Percentiles rank a stretch among this genome's conserved stretches.
Evolutionary conservation across 106 monocot genomes (phyloP).

Genomic region (Agapanthus africanus): DNA sequence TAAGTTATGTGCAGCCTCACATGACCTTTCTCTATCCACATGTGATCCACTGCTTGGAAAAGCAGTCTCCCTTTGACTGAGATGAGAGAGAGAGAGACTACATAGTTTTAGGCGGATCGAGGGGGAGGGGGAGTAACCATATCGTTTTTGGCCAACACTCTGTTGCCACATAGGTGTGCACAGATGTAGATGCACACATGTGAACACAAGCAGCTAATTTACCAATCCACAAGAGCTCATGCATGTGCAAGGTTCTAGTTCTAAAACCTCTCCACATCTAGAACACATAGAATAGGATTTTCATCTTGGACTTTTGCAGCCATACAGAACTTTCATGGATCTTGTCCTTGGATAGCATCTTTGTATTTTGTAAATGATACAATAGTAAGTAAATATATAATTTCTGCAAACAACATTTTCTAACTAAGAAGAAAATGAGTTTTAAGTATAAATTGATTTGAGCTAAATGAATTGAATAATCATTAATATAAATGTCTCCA

Average conservation of each 20-base stretch:
- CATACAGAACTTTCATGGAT: slow-evolving; percentile 1
- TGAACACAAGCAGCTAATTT: slow-evolving; percentile 12
- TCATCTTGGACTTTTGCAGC: slow-evolving; percentile 8
- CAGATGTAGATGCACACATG: slow-evolving; percentile 4
- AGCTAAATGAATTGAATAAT: too few species aligned
- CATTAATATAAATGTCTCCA: too few species aligned
- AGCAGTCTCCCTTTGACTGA: slow-evolving; percentile 36
- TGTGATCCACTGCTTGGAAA: slow-evolving; percentile 36
- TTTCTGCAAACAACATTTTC: too few species aligned
- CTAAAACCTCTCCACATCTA: slow-evolving; percentile 8
- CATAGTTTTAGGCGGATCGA: neutral
- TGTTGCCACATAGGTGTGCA: neutral
- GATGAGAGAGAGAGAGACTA: neutral
- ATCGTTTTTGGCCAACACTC: slow-evolving; percentile 1
- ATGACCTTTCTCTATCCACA: slow-evolving; percentile 46
- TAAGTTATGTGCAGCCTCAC: slow-evolving; percentile 18
- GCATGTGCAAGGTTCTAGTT: slow-evolving; percentile 11
- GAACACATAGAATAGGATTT: slow-evolving; percentile 10
- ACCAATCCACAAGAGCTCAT: slow-evolving; percentile 7
- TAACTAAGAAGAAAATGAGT: too few species aligned
- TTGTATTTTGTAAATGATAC: too few species aligned
- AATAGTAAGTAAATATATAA: too few species aligned
- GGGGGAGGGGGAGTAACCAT: neutral
- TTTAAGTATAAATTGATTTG: too few species aligned
- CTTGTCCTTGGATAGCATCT: slow-evolving; percentile 1